Evolutionary conservation across 225 moss, liverwort and hornwort species (phyloP).

Genomic region (Antitrichia curtipendula): DNA sequence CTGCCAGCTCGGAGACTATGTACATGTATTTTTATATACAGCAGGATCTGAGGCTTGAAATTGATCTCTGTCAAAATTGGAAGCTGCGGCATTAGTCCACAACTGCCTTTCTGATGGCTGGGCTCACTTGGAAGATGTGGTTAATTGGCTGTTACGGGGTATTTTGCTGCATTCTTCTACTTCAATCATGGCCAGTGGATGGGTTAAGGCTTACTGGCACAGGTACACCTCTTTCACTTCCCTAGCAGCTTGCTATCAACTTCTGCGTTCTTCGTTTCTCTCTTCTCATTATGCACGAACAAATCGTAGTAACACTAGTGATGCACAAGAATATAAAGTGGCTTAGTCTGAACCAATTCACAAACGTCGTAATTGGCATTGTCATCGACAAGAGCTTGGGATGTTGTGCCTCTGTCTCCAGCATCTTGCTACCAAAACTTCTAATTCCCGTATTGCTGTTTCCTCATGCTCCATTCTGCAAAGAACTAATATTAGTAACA

Average conservation of each 20-base stretch:
- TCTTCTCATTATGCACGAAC: background rate
- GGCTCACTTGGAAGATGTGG: slow-evolving; percentile 40
- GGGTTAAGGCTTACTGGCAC: background rate
- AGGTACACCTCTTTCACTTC: slow-evolving; percentile 1
- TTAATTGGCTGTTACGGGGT: slow-evolving; percentile 30
- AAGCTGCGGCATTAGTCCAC: background rate
- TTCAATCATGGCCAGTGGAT: slow-evolving; percentile 29
- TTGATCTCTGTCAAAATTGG: background rate
- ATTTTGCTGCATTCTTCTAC: slow-evolving; percentile 31
- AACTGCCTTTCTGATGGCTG: slow-evolving; percentile 8
- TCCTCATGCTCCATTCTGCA: background rate
- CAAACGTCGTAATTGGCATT: background rate
- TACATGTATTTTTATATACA: background rate
- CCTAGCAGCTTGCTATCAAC: background rate
- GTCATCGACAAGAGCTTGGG: background rate
- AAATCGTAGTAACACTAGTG: background rate
- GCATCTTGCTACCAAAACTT: background rate
- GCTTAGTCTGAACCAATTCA: background rate
- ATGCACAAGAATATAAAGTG: background rate
- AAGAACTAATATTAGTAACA: background rate
- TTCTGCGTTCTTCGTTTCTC: background rate
- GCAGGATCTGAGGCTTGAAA: background rate
- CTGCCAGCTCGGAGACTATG: background rate
- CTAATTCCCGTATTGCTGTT: background rate
- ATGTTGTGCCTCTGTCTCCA: background rate